These are phyloP conservation scores for Crithidia mellificae DNA, from an alignment of 208 protist genomes.

Conservation along the genomic window DNA sequence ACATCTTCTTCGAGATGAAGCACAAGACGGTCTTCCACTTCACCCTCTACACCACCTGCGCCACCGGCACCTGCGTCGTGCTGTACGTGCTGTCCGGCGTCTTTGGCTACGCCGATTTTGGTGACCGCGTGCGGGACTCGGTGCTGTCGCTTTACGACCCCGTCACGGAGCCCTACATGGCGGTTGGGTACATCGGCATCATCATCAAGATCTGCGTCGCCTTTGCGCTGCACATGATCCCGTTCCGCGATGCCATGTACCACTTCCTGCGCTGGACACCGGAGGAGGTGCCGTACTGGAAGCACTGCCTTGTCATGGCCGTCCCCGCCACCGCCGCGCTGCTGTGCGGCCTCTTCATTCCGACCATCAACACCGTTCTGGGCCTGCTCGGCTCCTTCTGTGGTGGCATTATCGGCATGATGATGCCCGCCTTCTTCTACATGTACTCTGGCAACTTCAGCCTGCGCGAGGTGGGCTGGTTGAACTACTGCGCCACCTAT, in stretches of 20 bases:
- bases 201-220: slow-evolving; percentile 64
- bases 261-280: slow-evolving; percentile 36
- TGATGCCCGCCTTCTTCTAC: too few species aligned
- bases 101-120: slow-evolving; percentile 75
- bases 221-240: slow-evolving; percentile 59
- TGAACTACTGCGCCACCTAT: too few species aligned
- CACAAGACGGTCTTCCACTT: too few species aligned
- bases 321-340: slow-evolving; percentile 27
- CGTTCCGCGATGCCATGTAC: slow-evolving; percentile 57
- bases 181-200: slow-evolving; percentile 64
- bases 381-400: slow-evolving; percentile 54
- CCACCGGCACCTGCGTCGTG: too few species aligned
- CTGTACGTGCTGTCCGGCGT: slow-evolving; percentile 62
- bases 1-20: too few species aligned
- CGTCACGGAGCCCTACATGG: slow-evolving; percentile 44
- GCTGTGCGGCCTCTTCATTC: slow-evolving; percentile 43
- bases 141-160: slow-evolving; percentile 58
- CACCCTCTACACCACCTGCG: too few species aligned
- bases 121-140: slow-evolving; percentile 34
- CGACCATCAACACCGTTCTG: slow-evolving; percentile 48
- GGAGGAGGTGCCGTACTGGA: slow-evolving; percentile 34
- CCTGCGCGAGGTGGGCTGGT: too few species aligned
- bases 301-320: slow-evolving; percentile 34
- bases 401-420: slow-evolving; percentile 58
- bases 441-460: too few species aligned